phyloP scores from a whole-genome alignment of 768 basidiomycete species.

The Tulasnella sp. region DNA sequence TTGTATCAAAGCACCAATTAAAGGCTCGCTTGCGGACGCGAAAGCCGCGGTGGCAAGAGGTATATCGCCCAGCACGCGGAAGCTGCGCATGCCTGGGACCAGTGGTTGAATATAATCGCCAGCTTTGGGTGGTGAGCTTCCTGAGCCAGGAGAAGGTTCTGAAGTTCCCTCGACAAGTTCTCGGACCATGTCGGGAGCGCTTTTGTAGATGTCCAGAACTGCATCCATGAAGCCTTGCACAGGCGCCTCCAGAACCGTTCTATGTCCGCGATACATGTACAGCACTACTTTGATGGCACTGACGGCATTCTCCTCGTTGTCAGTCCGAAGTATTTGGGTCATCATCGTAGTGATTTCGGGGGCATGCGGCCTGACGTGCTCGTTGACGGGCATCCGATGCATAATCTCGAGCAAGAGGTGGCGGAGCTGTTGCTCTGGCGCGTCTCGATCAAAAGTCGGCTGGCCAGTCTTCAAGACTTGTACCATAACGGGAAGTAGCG shows the following conservation, averaged over 20 bases:
- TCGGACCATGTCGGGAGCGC: slow-evolving; percentile 58
- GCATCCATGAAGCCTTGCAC: slow-evolving; percentile 70
- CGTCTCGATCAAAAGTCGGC: slow-evolving; percentile 35
- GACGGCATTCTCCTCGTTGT: slow-evolving; percentile 94
- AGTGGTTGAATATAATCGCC: not conserved
- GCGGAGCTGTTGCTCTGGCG: slow-evolving; percentile 51
- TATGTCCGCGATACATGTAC: slow-evolving; percentile 73
- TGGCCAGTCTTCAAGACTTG: slow-evolving; percentile 62
- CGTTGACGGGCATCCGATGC: slow-evolving; percentile 74
- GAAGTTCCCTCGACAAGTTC: slow-evolving; percentile 53
- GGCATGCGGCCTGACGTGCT: slow-evolving; percentile 60
- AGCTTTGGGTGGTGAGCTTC: slow-evolving; percentile 9
- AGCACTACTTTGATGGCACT: slow-evolving; percentile 84
- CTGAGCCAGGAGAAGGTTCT: not conserved
- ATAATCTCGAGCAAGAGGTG: slow-evolving; percentile 80
- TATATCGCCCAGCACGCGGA: slow-evolving; percentile 91
- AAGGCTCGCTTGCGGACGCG: slow-evolving; percentile 63
- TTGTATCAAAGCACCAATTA: slow-evolving; percentile 55
- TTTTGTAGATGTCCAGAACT: slow-evolving; percentile 66
- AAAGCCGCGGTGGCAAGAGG: slow-evolving; percentile 85
- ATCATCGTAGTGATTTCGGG: slow-evolving; percentile 62
- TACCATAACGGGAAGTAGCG: slow-evolving; percentile 61
- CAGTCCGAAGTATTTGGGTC: slow-evolving; percentile 70
- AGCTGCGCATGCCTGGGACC: slow-evolving; percentile 36
- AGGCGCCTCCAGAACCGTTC: slow-evolving; percentile 57